These are phyloP conservation scores for Hordeum vulgare DNA, from an alignment of 176 grass and related monocot species.

Conservation along the genomic window MorexV3_pseudomolecules_assembly NC_058524.1:199086024-199086523, in stretches of 20 bases:
- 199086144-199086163: no score
- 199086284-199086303: neutral
- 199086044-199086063: neutral
- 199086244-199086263: neutral
- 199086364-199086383: neutral
- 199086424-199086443: neutral
- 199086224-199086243: neutral
- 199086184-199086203: neutral
- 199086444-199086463: neutral
- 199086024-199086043: conserved; percentile 6
- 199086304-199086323: neutral
- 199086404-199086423: neutral
- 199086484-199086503: neutral
- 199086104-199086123: neutral
- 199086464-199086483: neutral
- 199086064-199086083: neutral
- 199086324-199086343: neutral
- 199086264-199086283: neutral
- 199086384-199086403: neutral
- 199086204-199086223: neutral
- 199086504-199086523: neutral
- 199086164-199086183: neutral
- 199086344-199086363: neutral
- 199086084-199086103: neutral
- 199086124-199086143: neutral